Conservation (phyloP, 164 flowering plant genomes). For the Vitis riparia region DNA sequence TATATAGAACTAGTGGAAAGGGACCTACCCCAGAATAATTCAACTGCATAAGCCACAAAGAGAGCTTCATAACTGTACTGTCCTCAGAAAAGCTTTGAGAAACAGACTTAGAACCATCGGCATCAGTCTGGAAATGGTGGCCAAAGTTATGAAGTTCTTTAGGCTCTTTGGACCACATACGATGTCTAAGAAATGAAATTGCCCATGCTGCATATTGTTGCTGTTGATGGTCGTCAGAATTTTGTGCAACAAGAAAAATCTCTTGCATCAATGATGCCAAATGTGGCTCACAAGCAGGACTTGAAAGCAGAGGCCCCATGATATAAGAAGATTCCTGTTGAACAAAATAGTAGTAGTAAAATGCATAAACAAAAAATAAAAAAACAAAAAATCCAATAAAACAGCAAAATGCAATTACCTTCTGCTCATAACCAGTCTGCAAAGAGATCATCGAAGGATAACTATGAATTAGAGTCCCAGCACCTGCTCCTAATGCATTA, state of each 20-base stretch:
- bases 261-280: conserved; percentile 70
- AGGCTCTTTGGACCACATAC: conserved; percentile 54
- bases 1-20: background rate
- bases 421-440: conserved; percentile 27
- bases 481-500: conserved; percentile 82
- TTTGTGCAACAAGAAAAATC: conserved; percentile 81
- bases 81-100: conserved; percentile 66
- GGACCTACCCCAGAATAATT: conserved; percentile 49
- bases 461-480: conserved; percentile 44
- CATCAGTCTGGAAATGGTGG: conserved; percentile 19
- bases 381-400: background rate
- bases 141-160: conserved; percentile 32
- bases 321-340: conserved; percentile 58
- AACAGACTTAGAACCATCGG: conserved; percentile 24
- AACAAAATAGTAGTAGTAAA: background rate
- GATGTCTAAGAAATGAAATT: conserved; percentile 72
- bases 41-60: conserved; percentile 65
- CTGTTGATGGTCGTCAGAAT: conserved; percentile 56
- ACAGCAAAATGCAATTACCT: conserved; percentile 36
- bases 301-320: conserved; percentile 65
- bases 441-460: conserved; percentile 22
- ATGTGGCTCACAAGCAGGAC: conserved; percentile 50
- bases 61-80: conserved; percentile 66
- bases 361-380: conserved; percentile 2
- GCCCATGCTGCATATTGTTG: conserved; percentile 95